These are phyloP conservation scores for Schwanniomyces etchellsii DNA, from an alignment of 1,139 yeast species.

Conservation along the genomic window DNA sequence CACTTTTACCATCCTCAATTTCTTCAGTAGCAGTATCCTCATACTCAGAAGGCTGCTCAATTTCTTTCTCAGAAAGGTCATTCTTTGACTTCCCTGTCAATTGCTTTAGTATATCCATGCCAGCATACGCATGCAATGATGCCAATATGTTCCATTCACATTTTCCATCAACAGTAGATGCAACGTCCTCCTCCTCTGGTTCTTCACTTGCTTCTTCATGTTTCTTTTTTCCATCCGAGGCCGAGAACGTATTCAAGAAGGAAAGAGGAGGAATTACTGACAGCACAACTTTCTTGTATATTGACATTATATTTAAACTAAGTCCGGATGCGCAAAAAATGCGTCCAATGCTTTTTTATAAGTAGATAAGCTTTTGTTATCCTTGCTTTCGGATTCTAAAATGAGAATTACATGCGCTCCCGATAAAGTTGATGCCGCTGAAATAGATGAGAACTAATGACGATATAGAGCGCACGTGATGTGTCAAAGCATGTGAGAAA, in stretches of 20 bases:
- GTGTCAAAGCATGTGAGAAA: too few relatives aligned
- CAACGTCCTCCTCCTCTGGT: constrained; percentile 1
- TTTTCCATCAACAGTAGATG: constrained; percentile 15
- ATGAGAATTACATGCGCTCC: too few relatives aligned
- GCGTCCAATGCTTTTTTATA: too few relatives aligned
- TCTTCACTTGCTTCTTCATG: neutral
- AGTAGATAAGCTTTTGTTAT: too few relatives aligned
- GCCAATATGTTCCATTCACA: constrained; percentile 31
- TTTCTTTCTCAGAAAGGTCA: neutral
- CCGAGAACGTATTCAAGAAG: constrained; percentile 4
- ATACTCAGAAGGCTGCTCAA: neutral
- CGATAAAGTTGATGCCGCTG: too few relatives aligned
- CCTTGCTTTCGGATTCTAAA: too few relatives aligned
- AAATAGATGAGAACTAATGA: too few relatives aligned
- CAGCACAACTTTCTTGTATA: constrained; percentile 9
- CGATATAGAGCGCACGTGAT: too few relatives aligned
- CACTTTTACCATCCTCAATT: neutral
- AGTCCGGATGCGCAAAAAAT: too few relatives aligned
- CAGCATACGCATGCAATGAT: constrained; percentile 49
- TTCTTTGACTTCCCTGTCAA: too few relatives aligned
- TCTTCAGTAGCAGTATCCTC: constrained; percentile 1
- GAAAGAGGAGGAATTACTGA: constrained; percentile 12
- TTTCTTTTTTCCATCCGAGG: constrained; percentile 1
- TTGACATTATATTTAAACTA: constrained; percentile 2
- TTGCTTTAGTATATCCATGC: constrained; percentile 25